Evolutionary conservation across 495 filamentous ascomycete genomes (phyloP), one percentile per base, ranked within the genome.

Genomic region (Podospora appendiculata): DNA sequence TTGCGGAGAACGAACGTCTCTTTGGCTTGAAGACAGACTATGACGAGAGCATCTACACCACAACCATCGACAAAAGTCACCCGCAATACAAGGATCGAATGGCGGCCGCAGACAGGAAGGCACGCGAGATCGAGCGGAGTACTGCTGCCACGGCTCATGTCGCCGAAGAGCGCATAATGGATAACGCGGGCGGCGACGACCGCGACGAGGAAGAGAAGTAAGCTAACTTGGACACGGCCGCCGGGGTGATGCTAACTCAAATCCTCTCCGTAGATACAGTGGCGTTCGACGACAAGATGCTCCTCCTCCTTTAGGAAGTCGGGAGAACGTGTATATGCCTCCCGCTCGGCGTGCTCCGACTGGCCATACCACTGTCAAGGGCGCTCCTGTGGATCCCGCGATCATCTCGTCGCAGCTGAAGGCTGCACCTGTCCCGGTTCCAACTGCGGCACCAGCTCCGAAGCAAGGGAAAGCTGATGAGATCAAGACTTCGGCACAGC

Each of bases 31-130:
- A 81, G 69, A 89, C 82, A 14, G 86, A 86, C 57, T 97, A 96
- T 64, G 85, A 96, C 58, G 94, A 97, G 67, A 89, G 85, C 59
- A 82, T 92, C 44, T 99, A 99, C 64, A 99, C 94, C 9, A 97
- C 92, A 16, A 72, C 78, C 9, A 89, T 99, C 56, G 83, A 99
- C 63, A 86, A 83, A 54, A 84, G 70, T 33, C 82, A 92, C 64
- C 90, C 93, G 1, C 69, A 80, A 25, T 96, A 93, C 68, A 83
- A 82, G 54, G 80, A 87, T 62, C 81, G 84, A 52, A 71, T 86
- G 51, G 89, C 85, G 1, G 79, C 80, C 8, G 93, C 93, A 6
- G 88, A 89, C 44, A 82, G 76, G 45, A 89, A 93, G 59, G 93
- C 92, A 17, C 83, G 86, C 52, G 92, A 97, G 63, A 97, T 99